Conservation (phyloP, 106 monocot species). For the Dioscorea zingiberensis region DNA sequence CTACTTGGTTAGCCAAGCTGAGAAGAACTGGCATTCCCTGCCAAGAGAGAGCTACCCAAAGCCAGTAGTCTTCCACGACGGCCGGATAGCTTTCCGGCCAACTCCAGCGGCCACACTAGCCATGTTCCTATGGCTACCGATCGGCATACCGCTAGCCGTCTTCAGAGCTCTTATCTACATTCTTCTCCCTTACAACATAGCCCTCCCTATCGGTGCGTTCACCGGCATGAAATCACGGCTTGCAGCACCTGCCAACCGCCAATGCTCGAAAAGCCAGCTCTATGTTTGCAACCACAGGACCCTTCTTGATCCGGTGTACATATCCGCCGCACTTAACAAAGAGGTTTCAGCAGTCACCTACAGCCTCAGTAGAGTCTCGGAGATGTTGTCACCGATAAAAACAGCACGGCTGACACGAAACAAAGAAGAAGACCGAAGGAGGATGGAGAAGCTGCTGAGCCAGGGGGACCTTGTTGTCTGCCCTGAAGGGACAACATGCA, state of each 20-base stretch:
- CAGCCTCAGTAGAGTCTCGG: constrained; percentile 46
- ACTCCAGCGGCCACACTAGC: constrained; percentile 23
- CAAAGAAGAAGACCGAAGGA: constrained; percentile 39
- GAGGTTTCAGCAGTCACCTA: constrained; percentile 38
- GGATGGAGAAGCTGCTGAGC: constrained; percentile 23
- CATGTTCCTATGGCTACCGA: constrained; percentile 52
- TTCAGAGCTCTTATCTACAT: constrained; percentile 17
- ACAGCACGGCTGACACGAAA: constrained; percentile 41
- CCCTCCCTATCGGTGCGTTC: constrained; percentile 12
- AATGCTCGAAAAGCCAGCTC: constrained; percentile 4
- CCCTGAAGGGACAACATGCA: constrained; percentile 71
- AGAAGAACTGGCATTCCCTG: constrained; percentile 35
- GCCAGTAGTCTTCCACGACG: constrained; percentile 55
- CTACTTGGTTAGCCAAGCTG: constrained; percentile 11
- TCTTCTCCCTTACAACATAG: constrained; percentile 23
- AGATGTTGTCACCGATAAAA: constrained; percentile 45
- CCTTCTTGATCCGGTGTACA: constrained; percentile 57
- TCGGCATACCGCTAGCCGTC: constrained; percentile 31
- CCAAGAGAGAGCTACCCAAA: constrained; percentile 17
- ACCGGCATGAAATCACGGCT: constrained; percentile 31
- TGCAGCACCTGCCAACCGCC: not conserved
- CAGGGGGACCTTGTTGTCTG: constrained; percentile 42
- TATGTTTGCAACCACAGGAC: constrained; percentile 83
- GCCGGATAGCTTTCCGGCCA: constrained; percentile 46
- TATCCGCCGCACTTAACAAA: constrained; percentile 32